A percentile compares a stretch with the other conserved stretches of the same genome.
phyloP scores from a whole-genome alignment of 1,284 basidiomycete species.

The Apiotrichum akiyoshidainum region DNA sequence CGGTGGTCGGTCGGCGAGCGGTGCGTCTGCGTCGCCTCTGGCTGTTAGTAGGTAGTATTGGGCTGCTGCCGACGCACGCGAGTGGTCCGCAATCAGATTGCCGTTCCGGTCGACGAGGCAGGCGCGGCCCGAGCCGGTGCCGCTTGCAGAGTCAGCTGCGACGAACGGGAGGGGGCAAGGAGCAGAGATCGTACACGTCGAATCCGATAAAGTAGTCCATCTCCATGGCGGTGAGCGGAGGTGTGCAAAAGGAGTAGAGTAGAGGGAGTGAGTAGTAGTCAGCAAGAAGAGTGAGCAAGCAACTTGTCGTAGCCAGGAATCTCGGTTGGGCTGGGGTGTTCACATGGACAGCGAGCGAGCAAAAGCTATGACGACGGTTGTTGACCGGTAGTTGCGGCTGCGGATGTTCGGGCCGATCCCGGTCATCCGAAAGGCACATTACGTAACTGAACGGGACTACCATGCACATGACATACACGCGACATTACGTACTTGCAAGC shows the following conservation, averaged over 20 bases:
- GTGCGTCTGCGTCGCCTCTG: conserved; percentile 76
- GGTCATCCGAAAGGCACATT: too few species aligned
- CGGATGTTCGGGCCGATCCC: too few species aligned
- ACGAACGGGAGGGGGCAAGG: conserved; percentile 1
- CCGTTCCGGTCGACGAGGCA: conserved; percentile 75
- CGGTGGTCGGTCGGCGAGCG: conserved; percentile 78
- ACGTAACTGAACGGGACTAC: too few species aligned
- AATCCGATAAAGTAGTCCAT: conserved; percentile 58
- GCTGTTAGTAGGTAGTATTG: conserved; percentile 29
- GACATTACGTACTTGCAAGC: too few species aligned
- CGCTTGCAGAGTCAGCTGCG: conserved; percentile 53
- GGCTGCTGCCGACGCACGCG: conserved; percentile 26
- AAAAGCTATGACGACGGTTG: too few species aligned
- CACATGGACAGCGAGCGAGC: too few species aligned
- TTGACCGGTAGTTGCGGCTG: too few species aligned
- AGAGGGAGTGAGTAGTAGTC: too few species aligned
- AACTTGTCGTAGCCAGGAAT: too few species aligned
- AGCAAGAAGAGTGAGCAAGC: background rate
- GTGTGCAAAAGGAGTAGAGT: background rate
- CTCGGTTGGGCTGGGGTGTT: too few species aligned
- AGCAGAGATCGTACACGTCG: conserved; percentile 57
- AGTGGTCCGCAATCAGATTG: conserved; percentile 62
- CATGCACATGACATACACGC: too few species aligned
- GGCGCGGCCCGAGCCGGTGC: conserved; percentile 90
- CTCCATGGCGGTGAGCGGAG: background rate